A percentile compares a stretch with the other conserved stretches of the same genome.
Conservation (phyloP, 768 basidiomycete species). For the Psilocybe tampanensis region DNA sequence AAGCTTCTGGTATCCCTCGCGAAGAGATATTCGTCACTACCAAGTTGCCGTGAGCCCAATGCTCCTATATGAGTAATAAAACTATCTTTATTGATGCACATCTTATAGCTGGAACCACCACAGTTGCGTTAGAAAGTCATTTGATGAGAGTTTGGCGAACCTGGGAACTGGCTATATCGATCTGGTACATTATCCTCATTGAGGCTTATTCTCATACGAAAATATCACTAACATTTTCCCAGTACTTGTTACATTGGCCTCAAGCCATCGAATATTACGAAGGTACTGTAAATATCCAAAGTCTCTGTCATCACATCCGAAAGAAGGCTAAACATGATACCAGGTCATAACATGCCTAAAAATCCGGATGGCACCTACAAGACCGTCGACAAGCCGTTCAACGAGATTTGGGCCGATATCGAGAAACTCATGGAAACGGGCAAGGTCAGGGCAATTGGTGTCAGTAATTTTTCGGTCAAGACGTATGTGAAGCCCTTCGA, state of each 20-base stretch:
- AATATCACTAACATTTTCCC: background rate
- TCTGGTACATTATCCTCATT: slow-evolving; percentile 38
- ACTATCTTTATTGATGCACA: background rate
- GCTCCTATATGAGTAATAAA: background rate
- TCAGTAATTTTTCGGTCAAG: slow-evolving; percentile 63
- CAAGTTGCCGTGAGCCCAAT: slow-evolving; percentile 40
- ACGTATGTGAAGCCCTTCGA: slow-evolving; percentile 32
- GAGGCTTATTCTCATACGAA: no score
- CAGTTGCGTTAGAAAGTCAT: slow-evolving; percentile 36
- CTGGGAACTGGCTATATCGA: slow-evolving; percentile 51
- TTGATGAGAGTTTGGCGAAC: slow-evolving; percentile 42
- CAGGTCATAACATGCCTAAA: slow-evolving; percentile 19
- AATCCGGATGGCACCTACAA: slow-evolving; percentile 38
- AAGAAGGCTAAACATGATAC: background rate
- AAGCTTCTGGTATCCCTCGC: slow-evolving; percentile 49
- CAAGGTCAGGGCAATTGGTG: slow-evolving; percentile 53
- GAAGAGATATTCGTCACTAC: slow-evolving; percentile 53
- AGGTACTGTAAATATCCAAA: slow-evolving; percentile 12
- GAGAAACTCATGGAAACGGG: slow-evolving; percentile 51
- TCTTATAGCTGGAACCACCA: slow-evolving; percentile 38
- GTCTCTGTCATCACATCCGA: background rate
- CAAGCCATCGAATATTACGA: slow-evolving; percentile 34
- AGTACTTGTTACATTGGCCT: slow-evolving; percentile 59
- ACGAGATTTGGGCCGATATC: slow-evolving; percentile 51
- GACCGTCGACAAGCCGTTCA: slow-evolving; percentile 35